phyloP scores from a whole-genome alignment of 345 rosid genomes.

The Linum usitatissimum region DNA sequence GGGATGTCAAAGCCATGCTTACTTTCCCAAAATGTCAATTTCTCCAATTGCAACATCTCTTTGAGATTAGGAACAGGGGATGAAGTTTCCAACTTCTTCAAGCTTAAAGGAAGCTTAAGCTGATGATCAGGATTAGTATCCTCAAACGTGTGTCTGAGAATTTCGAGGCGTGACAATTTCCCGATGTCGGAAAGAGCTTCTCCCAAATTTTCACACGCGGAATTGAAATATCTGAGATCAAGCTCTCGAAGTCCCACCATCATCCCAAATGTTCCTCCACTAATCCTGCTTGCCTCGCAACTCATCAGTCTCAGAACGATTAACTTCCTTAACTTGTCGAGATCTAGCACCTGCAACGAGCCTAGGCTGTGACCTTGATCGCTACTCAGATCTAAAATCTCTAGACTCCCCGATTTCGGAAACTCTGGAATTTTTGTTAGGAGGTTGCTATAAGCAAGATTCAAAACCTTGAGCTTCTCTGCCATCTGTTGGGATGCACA shows the following conservation, averaged over 20 bases:
- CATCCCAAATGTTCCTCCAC: not conserved
- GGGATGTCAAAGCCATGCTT: not conserved
- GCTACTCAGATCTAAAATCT: not conserved
- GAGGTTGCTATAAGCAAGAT: not conserved
- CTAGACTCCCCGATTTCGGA: not conserved
- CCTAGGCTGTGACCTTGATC: not conserved
- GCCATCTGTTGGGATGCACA: not conserved
- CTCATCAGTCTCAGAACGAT: not conserved
- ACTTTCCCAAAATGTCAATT: too few species aligned
- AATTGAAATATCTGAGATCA: not conserved
- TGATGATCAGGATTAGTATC: too few species aligned
- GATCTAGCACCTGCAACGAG: not conserved
- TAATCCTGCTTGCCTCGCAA: not conserved
- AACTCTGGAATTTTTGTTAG: not conserved
- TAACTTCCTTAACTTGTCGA: too few species aligned
- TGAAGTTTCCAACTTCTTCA: not conserved
- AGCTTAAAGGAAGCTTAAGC: not conserved
- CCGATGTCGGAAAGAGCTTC: not conserved
- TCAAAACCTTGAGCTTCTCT: not conserved
- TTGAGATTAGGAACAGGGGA: not conserved
- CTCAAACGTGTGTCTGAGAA: not conserved
- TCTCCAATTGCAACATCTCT: not conserved
- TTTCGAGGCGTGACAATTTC: not conserved
- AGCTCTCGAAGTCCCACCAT: not conserved
- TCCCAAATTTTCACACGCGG: not conserved